Conservation (phyloP, 2,329 filamentous ascomycete species). For the Cercospora sp. region DNA sequence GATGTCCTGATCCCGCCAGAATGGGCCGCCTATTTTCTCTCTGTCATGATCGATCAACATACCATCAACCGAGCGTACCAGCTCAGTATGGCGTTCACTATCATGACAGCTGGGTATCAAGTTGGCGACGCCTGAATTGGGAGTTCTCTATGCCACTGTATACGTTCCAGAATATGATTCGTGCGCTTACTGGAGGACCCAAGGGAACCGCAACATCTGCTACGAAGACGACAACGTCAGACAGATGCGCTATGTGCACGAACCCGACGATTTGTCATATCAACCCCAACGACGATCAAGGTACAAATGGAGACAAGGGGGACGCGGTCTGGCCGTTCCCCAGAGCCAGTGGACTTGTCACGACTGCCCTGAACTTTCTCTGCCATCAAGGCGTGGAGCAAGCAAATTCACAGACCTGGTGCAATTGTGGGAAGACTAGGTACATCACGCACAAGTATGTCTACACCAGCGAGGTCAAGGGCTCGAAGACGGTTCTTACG, state of each 20-base stretch:
- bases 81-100: not conserved
- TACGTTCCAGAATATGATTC: not conserved
- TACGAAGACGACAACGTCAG: not conserved
- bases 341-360: not conserved
- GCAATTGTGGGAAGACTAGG: not conserved
- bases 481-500: not conserved
- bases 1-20: not conserved
- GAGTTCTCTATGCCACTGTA: not conserved
- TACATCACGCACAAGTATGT: not conserved
- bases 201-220: not conserved
- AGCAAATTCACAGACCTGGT: not conserved
- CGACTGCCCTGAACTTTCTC: not conserved
- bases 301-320: not conserved
- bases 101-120: not conserved
- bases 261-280: slow-evolving; percentile 5
- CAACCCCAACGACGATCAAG: slow-evolving; percentile 11
- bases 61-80: not conserved
- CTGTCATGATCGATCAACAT: not conserved
- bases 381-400: not conserved
- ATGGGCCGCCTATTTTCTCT: not conserved
- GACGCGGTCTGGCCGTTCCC: not conserved
- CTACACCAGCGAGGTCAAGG: not conserved
- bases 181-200: not conserved
- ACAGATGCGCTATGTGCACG: slow-evolving; percentile 12
- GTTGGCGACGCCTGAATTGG: not conserved